Evolutionary conservation across 306 rosid species (phyloP).

Genomic region (Spatholobus suberectus): DNA sequence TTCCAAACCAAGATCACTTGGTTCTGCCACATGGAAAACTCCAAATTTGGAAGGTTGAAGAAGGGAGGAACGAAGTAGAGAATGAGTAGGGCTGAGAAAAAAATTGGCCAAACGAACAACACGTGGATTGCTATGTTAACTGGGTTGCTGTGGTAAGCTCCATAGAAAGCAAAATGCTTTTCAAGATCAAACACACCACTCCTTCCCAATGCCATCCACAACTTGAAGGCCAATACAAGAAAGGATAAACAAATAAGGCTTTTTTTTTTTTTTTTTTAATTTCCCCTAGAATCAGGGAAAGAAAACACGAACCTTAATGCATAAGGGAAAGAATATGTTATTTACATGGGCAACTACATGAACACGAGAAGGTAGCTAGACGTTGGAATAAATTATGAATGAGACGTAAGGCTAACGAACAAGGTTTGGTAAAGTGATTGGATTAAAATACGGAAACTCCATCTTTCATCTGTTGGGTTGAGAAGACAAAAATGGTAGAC

Average conservation of each 20-base stretch:
- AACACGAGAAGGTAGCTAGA: too few relatives aligned
- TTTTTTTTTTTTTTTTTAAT: too few relatives aligned
- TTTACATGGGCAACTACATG: too few relatives aligned
- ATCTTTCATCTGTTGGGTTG: too few relatives aligned
- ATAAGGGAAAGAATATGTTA: too few relatives aligned
- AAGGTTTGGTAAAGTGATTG: too few relatives aligned
- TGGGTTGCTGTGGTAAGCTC: slow-evolving; percentile 78
- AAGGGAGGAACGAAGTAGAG: slow-evolving; percentile 70
- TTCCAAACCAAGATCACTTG: slow-evolving; percentile 61
- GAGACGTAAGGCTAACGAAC: neutral
- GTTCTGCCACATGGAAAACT: slow-evolving; percentile 50
- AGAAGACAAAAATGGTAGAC: too few relatives aligned
- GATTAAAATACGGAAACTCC: too few relatives aligned
- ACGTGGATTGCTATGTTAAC: slow-evolving; percentile 68
- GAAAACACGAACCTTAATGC: too few relatives aligned
- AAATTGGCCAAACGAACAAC: slow-evolving; percentile 82
- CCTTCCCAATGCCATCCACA: slow-evolving; percentile 54
- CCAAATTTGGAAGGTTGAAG: slow-evolving; percentile 48
- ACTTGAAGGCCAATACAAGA: neutral
- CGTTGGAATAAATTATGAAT: neutral
- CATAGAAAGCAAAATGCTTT: slow-evolving; percentile 77
- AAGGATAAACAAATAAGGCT: too few relatives aligned
- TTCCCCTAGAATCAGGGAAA: too few relatives aligned
- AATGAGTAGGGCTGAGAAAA: slow-evolving; percentile 69
- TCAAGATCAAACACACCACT: slow-evolving; percentile 72